Percentiles rank a stretch among this genome's conserved stretches.
phyloP scores from a whole-genome alignment of 352 stramenopile genomes.

The Blastocystis sp. region DNA sequence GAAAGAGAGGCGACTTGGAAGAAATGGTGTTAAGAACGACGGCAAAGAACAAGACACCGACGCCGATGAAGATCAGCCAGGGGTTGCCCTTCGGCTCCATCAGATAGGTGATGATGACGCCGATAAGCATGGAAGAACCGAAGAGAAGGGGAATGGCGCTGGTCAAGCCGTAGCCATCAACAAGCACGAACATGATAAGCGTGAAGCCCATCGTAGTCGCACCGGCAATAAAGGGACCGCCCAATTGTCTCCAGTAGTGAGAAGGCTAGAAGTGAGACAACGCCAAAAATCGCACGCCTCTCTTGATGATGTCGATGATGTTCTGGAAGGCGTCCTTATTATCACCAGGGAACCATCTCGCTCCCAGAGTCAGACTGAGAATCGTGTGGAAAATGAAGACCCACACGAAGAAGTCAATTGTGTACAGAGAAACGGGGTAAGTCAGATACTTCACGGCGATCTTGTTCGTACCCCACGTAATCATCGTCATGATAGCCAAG shows the following conservation, averaged over 20 bases:
- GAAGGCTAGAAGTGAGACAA: slow-evolving; percentile 29
- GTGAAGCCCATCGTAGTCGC: slow-evolving; percentile 54
- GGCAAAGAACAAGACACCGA: slow-evolving; percentile 61
- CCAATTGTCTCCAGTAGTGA: slow-evolving; percentile 27
- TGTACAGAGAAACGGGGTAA: slow-evolving; percentile 65
- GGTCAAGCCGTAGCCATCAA: slow-evolving; percentile 62
- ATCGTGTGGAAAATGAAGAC: slow-evolving; percentile 65
- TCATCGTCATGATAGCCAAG: slow-evolving; percentile 62
- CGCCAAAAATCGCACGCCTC: background rate
- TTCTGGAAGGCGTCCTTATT: slow-evolving; percentile 42
- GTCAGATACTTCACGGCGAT: slow-evolving; percentile 68
- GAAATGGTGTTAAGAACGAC: slow-evolving; percentile 55
- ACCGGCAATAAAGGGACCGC: slow-evolving; percentile 56
- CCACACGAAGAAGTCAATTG: slow-evolving; percentile 62
- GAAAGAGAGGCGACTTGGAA: slow-evolving; percentile 28
- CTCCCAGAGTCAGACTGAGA: slow-evolving; percentile 59
- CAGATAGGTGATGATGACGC: slow-evolving; percentile 65
- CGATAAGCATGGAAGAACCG: slow-evolving; percentile 64
- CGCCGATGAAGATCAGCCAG: slow-evolving; percentile 29
- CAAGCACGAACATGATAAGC: slow-evolving; percentile 65
- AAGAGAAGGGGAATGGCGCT: slow-evolving; percentile 68
- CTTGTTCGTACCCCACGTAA: slow-evolving; percentile 68
- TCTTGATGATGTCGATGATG: slow-evolving; percentile 46
- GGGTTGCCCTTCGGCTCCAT: slow-evolving; percentile 34
- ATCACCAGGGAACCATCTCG: slow-evolving; percentile 14